A percentile compares a stretch with the other conserved stretches of the same genome.
These are phyloP conservation scores for Trichophyton benhamiae DNA, from an alignment of 2,329 filamentous ascomycete genomes.

Conservation along the genomic window DNA sequence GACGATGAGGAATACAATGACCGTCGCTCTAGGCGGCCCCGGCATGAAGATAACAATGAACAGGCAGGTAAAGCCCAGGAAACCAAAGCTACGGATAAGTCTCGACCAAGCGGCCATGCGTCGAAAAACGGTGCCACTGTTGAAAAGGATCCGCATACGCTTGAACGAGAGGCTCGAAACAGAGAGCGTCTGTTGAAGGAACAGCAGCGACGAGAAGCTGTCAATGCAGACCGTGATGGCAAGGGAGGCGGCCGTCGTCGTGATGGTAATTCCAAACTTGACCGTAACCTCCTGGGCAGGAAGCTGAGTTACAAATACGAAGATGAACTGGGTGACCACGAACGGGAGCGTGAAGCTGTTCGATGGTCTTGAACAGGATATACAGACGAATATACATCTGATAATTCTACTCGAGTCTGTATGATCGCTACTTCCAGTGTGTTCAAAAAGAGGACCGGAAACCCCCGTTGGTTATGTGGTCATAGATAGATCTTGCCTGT, in stretches of 20 bases:
- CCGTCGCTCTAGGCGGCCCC: conserved; percentile 28
- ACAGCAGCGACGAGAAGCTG: conserved; percentile 50
- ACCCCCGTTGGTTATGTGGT: too few species aligned
- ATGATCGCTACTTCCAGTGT: neutral
- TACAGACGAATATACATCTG: neutral
- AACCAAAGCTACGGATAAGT: neutral
- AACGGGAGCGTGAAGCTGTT: conserved; percentile 29
- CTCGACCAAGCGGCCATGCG: neutral
- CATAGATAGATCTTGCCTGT: neutral
- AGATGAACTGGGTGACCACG: conserved; percentile 32
- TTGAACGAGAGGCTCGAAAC: conserved; percentile 58
- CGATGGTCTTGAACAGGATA: conserved; percentile 19
- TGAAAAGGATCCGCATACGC: conserved; percentile 56
- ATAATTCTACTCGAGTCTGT: neutral
- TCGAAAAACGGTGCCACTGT: conserved; percentile 15
- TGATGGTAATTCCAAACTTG: conserved; percentile 21
- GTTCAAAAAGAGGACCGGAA: neutral
- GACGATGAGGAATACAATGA: conserved; percentile 22
- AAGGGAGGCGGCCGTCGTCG: conserved; percentile 23
- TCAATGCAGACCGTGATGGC: conserved; percentile 22
- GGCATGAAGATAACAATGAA: conserved; percentile 5
- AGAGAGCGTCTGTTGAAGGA: conserved; percentile 53
- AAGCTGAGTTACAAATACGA: conserved; percentile 40
- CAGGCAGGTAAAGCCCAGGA: conserved; percentile 1
- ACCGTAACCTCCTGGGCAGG: conserved; percentile 22